A percentile compares a stretch with the other conserved stretches of the same genome.
Evolutionary conservation across 2,329 filamentous ascomycete genomes (phyloP).

Genomic region (Penicillium hesseltinei): DNA sequence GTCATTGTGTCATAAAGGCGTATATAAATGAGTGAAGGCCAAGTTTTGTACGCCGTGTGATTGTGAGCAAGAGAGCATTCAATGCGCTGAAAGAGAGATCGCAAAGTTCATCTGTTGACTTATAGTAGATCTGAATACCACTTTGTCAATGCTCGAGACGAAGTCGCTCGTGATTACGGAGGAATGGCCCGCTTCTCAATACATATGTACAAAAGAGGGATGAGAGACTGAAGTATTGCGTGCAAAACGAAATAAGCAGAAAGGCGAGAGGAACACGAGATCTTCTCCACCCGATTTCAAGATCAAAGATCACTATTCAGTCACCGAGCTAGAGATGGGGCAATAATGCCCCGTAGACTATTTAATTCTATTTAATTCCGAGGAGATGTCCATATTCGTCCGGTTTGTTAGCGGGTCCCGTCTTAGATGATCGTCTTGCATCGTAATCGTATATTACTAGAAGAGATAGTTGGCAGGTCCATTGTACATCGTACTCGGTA

Average conservation of each 20-base stretch:
- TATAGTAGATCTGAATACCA: background rate
- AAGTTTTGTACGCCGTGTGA: background rate
- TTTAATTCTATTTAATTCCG: background rate
- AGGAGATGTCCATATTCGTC: background rate
- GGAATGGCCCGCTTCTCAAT: constrained; percentile 6
- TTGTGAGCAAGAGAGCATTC: background rate
- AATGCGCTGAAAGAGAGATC: constrained; percentile 1
- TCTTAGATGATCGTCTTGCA: background rate
- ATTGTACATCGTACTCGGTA: background rate
- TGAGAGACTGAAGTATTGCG: background rate
- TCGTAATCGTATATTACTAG: background rate
- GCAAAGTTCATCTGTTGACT: background rate
- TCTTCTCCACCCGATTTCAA: background rate
- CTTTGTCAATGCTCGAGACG: background rate
- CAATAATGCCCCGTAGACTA: background rate
- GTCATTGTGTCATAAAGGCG: constrained; percentile 22
- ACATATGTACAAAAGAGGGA: background rate
- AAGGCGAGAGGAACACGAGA: background rate
- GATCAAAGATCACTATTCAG: constrained; percentile 5
- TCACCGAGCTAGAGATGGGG: background rate
- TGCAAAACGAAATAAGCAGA: background rate
- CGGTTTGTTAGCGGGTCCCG: background rate
- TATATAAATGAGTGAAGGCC: background rate
- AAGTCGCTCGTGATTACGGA: background rate
- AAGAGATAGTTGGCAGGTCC: background rate